phyloP scores from a whole-genome alignment of 179 eudicot genomes.

The Spinacia oleracea region DNA sequence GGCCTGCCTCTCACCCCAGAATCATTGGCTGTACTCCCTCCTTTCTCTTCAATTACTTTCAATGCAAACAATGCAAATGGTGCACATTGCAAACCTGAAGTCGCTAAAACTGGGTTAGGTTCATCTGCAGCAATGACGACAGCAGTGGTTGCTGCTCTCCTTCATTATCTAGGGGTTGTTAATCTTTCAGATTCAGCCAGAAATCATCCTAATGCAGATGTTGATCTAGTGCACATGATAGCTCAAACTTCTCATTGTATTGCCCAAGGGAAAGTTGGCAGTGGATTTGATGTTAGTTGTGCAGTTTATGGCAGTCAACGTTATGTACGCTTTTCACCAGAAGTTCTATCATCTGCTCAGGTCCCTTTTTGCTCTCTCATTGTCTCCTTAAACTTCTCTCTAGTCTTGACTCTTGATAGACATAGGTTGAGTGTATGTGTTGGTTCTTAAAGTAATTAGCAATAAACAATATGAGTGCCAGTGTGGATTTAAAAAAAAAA shows the following conservation, averaged over 20 bases:
- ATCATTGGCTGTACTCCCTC: slow-evolving; percentile 74
- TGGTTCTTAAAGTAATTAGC: background rate
- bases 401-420: no score
- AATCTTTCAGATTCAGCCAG: slow-evolving; percentile 40
- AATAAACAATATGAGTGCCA: background rate
- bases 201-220: slow-evolving; percentile 42
- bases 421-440: background rate
- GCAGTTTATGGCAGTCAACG: slow-evolving; percentile 99
- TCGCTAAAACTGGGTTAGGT: slow-evolving; percentile 97
- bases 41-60: slow-evolving; percentile 83
- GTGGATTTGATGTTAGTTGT: slow-evolving; percentile 98
- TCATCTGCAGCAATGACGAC: slow-evolving; percentile 99
- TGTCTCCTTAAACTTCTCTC: slow-evolving; percentile 3
- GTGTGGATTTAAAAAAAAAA: background rate
- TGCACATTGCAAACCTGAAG: slow-evolving; percentile 74
- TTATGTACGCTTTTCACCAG: slow-evolving; percentile 92
- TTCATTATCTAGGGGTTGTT: slow-evolving; percentile 80
- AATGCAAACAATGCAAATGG: slow-evolving; percentile 56
- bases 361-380: slow-evolving; percentile 37
- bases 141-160: slow-evolving; percentile 93
- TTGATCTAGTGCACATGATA: slow-evolving; percentile 82
- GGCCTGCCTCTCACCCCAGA: slow-evolving; percentile 82
- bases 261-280: slow-evolving; percentile 99
- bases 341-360: slow-evolving; percentile 93
- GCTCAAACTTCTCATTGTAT: slow-evolving; percentile 99